Base-by-base conservation (phyloP, 768 basidiomycete genomes). In the Leccinum rimulosum region DNA sequence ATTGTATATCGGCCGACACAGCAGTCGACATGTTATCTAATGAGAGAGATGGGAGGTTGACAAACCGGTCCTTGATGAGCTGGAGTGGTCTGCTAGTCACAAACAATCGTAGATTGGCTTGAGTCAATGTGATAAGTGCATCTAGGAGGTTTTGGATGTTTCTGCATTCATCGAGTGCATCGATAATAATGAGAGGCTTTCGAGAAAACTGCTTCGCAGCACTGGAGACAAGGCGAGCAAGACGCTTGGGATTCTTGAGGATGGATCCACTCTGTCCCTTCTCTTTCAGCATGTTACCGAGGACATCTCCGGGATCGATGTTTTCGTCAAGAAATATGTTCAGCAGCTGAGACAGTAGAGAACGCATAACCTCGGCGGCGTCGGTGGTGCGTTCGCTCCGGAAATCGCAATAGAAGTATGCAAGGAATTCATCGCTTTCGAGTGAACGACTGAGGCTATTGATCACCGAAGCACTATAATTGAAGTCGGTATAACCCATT, bases 121-220 rank as follows among this genome's bases (percentile, higher is more conserved):
- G 49, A 1, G 38, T 35, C 57, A 63, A 6, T 7, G 30, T 45
- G 1, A 3, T 3, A 3, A 67, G 25, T 4, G 40, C 62, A 22
- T 40, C 22, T 0, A 66, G 52, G 14, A 63, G 55, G 0, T 33
- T 19, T 17, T 56, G 36, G 5, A 60, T 2, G 8, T 63, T 51
- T 22, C 28, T 38, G 50, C 66, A 67, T 50, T 67, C 65, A 17
- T 67, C 66, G 0, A 67, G 40, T 0, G 60, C 66, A 17, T 67
- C 66, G 5, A 67, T 57, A 1, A 62, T 50, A 1, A 64, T 2
- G 7, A 57, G 15, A 0, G 65, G 66, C 2, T 19, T 58, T 15
- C 14, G 50, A 11, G 1, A 7, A 17, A 61, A 47, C 15, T 14
- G 15, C 9, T 30, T 47, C 1, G 53, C 62, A 1, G 30, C 36